phyloP scores from a whole-genome alignment of 805 yeast species.

The Blastobotrys americana region DNA sequence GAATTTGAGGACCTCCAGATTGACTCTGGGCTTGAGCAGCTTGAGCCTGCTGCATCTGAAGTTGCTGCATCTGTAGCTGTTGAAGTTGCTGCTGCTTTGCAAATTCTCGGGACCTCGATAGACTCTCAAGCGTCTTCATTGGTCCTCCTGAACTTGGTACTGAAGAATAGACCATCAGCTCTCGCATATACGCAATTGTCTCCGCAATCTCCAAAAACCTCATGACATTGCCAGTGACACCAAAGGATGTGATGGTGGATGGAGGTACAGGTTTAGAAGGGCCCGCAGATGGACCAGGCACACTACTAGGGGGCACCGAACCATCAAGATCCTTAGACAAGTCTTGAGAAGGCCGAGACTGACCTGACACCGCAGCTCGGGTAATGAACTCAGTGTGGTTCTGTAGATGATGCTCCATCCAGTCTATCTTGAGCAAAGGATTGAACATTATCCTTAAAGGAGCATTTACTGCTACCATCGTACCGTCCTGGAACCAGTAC shows the following conservation, averaged over 20 bases:
- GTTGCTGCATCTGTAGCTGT: constrained; percentile 18
- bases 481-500: constrained; percentile 60
- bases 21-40: constrained; percentile 4
- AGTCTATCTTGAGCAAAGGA: constrained; percentile 58
- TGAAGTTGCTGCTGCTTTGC: constrained; percentile 14
- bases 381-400: constrained; percentile 35
- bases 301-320: too few species aligned
- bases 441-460: constrained; percentile 56
- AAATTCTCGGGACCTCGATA: constrained; percentile 22
- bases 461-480: constrained; percentile 56
- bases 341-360: constrained; percentile 5
- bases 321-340: constrained; percentile 31
- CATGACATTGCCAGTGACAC: constrained; percentile 59
- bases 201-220: constrained; percentile 69
- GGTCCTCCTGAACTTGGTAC: constrained; percentile 23
- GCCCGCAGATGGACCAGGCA: constrained; percentile 38
- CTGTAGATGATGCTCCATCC: constrained; percentile 54
- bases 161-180: constrained; percentile 52
- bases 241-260: constrained; percentile 42
- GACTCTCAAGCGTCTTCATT: constrained; percentile 22
- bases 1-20: constrained; percentile 6
- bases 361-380: constrained; percentile 11
- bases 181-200: constrained; percentile 63
- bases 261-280: constrained; percentile 7
- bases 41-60: constrained; percentile 9